A percentile compares a stretch with the other conserved stretches of the same genome.
Conservation (phyloP, 2,329 filamentous ascomycete genomes). For the Colletotrichum australisinense region DNA sequence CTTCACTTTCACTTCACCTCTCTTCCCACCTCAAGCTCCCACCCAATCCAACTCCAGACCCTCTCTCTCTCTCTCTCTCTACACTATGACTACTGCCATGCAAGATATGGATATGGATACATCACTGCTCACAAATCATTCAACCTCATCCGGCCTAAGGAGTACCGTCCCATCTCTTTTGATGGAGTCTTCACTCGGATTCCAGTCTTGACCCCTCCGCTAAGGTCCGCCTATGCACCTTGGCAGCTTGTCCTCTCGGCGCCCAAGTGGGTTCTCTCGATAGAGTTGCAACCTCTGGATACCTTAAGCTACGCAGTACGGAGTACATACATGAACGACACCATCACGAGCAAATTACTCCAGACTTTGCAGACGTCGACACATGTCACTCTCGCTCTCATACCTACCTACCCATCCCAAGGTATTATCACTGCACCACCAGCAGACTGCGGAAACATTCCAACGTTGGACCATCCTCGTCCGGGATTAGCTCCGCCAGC, state of each 20-base stretch:
- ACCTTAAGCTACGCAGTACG: neutral
- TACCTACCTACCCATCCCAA: no score
- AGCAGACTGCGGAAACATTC: neutral
- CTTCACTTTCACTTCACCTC: neutral
- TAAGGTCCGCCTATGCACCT: neutral
- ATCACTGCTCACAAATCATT: neutral
- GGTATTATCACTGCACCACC: neutral
- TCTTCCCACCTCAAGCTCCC: neutral
- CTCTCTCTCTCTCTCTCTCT: no score
- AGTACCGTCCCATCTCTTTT: neutral
- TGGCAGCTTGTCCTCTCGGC: neutral
- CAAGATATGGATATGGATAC: neutral
- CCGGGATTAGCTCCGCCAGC: constrained; percentile 15
- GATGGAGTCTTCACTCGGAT: no score
- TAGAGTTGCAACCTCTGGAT: neutral
- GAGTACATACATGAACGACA: constrained; percentile 4
- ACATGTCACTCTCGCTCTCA: no score
- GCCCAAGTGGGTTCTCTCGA: constrained; percentile 1
- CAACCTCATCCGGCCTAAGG: neutral
- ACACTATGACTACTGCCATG: no score
- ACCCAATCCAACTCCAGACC: neutral
- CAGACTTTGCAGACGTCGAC: neutral
- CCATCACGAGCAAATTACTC: neutral
- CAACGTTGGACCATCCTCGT: constrained; percentile 2
- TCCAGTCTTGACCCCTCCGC: neutral